These are phyloP conservation scores for Euptelea pleiosperma DNA, from an alignment of 164 flowering plant genomes.

Conservation along the genomic window DNA sequence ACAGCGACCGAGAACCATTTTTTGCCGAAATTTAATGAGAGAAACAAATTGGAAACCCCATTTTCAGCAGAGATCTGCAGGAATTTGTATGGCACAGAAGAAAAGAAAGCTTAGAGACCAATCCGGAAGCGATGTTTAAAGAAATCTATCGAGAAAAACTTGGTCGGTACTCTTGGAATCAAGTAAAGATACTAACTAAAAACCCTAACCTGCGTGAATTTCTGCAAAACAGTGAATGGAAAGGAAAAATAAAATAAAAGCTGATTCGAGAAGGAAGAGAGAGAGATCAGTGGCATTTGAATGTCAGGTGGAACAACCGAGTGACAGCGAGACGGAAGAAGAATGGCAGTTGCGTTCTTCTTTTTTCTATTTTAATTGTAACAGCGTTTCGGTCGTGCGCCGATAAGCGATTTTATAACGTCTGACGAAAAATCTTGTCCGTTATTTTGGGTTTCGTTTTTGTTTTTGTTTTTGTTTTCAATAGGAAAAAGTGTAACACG, in stretches of 20 bases:
- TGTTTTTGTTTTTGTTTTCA: too few relatives aligned
- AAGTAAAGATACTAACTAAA: background rate
- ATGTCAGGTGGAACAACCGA: background rate
- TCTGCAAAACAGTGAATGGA: too few relatives aligned
- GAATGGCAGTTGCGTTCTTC: constrained; percentile 8
- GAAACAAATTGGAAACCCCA: background rate
- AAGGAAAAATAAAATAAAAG: too few relatives aligned
- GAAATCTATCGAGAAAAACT: background rate
- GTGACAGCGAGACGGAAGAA: background rate
- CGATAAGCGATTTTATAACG: too few relatives aligned
- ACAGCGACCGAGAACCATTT: too few relatives aligned
- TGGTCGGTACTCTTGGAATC: background rate
- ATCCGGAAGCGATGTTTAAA: background rate
- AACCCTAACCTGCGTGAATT: background rate
- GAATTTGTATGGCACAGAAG: background rate
- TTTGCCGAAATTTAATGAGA: background rate
- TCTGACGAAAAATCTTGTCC: too few relatives aligned
- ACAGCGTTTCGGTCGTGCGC: too few relatives aligned
- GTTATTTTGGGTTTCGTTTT: too few relatives aligned
- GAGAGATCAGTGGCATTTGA: too few relatives aligned
- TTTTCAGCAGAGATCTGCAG: background rate
- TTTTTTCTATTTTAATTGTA: too few relatives aligned
- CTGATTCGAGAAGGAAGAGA: background rate
- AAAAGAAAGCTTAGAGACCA: background rate
- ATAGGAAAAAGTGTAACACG: too few relatives aligned